Conservation (phyloP, 202 grass and related monocot genomes). For the Schoenoplectus tabernaemontani region DNA sequence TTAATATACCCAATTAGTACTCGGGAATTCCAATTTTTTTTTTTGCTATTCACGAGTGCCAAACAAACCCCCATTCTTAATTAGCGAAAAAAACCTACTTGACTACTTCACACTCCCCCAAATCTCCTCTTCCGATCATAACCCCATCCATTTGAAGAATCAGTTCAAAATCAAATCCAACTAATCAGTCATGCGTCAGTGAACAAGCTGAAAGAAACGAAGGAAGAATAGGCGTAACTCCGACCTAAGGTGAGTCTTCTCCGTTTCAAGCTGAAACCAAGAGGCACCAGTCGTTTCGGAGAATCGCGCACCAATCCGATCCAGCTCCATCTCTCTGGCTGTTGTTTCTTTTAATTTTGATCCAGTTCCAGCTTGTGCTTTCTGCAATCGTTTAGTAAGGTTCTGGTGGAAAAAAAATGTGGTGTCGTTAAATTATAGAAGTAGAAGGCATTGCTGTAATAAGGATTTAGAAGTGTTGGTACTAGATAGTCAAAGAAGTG, state of each 20-base stretch:
- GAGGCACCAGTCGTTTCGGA: neutral
- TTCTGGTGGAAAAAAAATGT: neutral
- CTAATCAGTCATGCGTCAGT: neutral
- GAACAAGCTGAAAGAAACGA: neutral
- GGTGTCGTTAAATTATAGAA: too few species aligned
- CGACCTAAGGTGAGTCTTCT: neutral
- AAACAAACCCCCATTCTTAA: too few species aligned
- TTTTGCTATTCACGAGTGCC: too few species aligned
- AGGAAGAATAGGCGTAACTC: neutral
- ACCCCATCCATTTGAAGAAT: neutral
- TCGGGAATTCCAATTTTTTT: too few species aligned
- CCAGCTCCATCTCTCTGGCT: neutral
- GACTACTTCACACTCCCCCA: constrained; percentile 1
- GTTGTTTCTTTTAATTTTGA: neutral
- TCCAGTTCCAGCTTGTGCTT: neutral
- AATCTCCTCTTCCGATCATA: neutral
- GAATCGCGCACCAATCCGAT: neutral
- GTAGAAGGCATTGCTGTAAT: neutral
- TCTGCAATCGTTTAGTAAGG: neutral
- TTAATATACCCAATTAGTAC: too few species aligned
- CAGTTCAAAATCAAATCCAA: neutral
- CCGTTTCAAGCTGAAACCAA: neutral
- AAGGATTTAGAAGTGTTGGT: neutral
- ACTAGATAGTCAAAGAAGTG: neutral
- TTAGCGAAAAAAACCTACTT: neutral